Evolutionary conservation across 805 yeast species (phyloP).

Genomic region (Nakazawaea wickerhamii): DNA sequence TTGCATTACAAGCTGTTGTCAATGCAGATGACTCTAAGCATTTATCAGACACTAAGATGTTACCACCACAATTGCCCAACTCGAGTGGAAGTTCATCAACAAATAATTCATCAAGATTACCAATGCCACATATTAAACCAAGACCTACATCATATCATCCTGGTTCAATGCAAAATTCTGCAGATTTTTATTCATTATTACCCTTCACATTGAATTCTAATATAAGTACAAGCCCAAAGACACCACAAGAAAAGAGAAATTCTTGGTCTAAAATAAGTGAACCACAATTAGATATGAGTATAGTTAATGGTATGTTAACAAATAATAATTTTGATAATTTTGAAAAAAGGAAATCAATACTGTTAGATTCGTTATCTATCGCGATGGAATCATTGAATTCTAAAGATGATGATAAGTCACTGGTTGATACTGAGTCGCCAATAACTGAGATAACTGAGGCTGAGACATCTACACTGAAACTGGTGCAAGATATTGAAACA

Average conservation of each 20-base stretch:
- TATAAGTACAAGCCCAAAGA: too few relatives aligned
- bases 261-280: slow-evolving; percentile 27
- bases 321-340: slow-evolving; percentile 12
- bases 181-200: slow-evolving; percentile 25
- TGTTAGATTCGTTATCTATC: slow-evolving; percentile 26
- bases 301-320: slow-evolving; percentile 1
- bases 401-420: slow-evolving; percentile 1
- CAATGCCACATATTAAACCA: slow-evolving; percentile 53
- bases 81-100: slow-evolving; percentile 14
- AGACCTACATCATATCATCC: slow-evolving; percentile 87
- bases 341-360: slow-evolving; percentile 27
- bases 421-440: slow-evolving; percentile 6
- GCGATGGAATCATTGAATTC: slow-evolving; percentile 24
- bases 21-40: slow-evolving; percentile 57
- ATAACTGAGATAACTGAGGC: neutral
- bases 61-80: slow-evolving; percentile 21
- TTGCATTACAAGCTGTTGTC: slow-evolving; percentile 69
- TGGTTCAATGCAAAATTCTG: slow-evolving; percentile 36
- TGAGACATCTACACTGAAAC: neutral
- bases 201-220: slow-evolving; percentile 17
- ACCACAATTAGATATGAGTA: slow-evolving; percentile 27
- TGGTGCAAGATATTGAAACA: too few relatives aligned
- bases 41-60: slow-evolving; percentile 19
- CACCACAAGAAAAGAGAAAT: slow-evolving; percentile 23
- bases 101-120: slow-evolving; percentile 26